phyloP scores from a whole-genome alignment of 1,284 basidiomycete genomes.

The Cutaneotrichosporon dermatis region DNA sequence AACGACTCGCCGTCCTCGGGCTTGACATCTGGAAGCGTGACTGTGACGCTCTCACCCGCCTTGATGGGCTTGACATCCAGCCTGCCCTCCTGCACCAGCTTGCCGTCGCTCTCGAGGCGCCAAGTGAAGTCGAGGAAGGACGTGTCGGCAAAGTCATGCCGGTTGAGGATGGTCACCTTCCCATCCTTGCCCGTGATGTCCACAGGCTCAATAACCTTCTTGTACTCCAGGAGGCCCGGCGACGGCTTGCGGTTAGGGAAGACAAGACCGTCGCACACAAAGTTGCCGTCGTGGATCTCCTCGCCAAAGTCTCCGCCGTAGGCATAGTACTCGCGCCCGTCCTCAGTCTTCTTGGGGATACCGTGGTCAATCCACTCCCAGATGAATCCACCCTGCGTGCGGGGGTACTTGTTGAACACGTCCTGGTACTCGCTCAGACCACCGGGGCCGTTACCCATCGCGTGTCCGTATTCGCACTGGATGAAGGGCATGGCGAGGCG shows the following conservation, averaged over 20 bases:
- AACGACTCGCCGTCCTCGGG: neutral
- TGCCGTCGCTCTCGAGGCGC: constrained; percentile 15
- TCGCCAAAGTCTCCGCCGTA: constrained; percentile 34
- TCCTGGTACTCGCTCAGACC: constrained; percentile 22
- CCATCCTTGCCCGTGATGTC: neutral
- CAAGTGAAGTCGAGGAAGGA: constrained; percentile 18
- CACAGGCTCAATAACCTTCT: constrained; percentile 22
- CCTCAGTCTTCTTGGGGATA: constrained; percentile 6
- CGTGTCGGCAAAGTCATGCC: constrained; percentile 18
- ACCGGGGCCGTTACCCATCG: constrained; percentile 30
- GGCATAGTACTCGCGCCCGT: constrained; percentile 16
- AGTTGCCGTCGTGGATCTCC: constrained; percentile 27
- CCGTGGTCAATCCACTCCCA: constrained; percentile 37
- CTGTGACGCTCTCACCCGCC: neutral
- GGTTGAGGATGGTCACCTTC: constrained; percentile 5
- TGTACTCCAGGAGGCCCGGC: constrained; percentile 22
- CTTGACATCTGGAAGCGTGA: constrained; percentile 5
- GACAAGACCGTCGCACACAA: constrained; percentile 25
- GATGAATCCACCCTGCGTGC: constrained; percentile 26
- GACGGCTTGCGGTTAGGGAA: constrained; percentile 25
- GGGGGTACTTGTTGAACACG: constrained; percentile 24
- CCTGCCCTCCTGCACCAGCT: constrained; percentile 5
- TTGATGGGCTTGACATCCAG: constrained; percentile 7
- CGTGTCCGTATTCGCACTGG: constrained; percentile 25
- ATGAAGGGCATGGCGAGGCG: constrained; percentile 22